These are phyloP conservation scores for Aegilops speltoides DNA, from an alignment of 176 grass and related monocot genomes.

Conservation along the genomic window DNA sequence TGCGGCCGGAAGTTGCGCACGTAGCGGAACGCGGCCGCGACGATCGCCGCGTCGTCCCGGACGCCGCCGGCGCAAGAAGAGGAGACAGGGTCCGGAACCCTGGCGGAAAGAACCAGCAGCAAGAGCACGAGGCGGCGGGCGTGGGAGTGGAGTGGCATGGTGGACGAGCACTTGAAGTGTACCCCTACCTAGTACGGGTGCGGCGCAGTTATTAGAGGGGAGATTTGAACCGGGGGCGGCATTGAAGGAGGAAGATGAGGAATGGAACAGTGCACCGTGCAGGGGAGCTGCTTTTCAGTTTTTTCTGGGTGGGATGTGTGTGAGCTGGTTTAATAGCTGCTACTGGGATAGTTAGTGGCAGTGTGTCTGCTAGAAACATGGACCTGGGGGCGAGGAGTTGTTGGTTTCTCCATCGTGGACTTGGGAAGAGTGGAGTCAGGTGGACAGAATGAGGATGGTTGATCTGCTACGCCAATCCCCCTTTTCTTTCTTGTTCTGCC, in stretches of 20 bases:
- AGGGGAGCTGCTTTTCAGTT: neutral
- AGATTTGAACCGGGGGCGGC: neutral
- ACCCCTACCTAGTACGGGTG: neutral
- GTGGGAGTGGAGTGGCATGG: constrained; percentile 38
- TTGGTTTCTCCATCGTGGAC: constrained; percentile 21
- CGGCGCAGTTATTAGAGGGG: neutral
- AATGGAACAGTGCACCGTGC: constrained; percentile 17
- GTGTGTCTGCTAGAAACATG: neutral
- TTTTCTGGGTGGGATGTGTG: neutral
- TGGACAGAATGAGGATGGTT: constrained; percentile 13
- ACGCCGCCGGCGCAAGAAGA: constrained; percentile 34
- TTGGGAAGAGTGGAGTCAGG: neutral
- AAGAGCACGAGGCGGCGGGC: neutral
- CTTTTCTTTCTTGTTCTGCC: too few relatives aligned
- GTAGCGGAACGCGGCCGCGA: constrained; percentile 65
- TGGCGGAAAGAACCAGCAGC: neutral
- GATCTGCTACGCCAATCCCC: constrained; percentile 13
- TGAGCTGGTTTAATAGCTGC: constrained; percentile 37
- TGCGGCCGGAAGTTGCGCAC: constrained; percentile 46
- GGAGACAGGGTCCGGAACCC: neutral
- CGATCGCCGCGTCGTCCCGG: constrained; percentile 42
- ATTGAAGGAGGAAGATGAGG: neutral
- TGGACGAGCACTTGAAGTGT: neutral
- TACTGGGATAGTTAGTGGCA: neutral
- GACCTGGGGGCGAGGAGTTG: constrained; percentile 26